Base-by-base conservation (phyloP, 2,329 filamentous ascomycete genomes). In the Calonectria fujianensis region DNA sequence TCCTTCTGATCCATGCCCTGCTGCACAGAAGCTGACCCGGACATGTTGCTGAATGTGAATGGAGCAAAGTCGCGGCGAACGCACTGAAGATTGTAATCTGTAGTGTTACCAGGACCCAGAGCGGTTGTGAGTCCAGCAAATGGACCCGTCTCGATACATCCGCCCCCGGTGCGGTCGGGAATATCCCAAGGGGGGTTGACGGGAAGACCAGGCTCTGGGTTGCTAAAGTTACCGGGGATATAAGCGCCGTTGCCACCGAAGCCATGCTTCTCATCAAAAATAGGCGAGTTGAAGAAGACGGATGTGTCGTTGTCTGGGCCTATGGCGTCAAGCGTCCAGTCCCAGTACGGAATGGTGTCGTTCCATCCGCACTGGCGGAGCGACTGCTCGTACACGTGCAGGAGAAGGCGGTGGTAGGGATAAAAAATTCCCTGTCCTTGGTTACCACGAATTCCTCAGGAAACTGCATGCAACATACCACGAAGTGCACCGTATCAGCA, bases 191-290 rank as follows among this genome's bases (percentile, higher is more conserved):
- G 76, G 2, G 77, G 63, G 29, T 78, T 78, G 2, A 75, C 69
- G 4, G 73, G 41, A 14, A 79, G 51, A 4, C 77, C 71, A 7
- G 70, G 70, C n/a, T 76, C 71, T 0, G 72, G 73, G 0, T 77
- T 48, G 0, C 71, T 76, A 16, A 78, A 75, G 18, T 63, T 63
- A 18, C 76, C 76, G 7, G 76, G 76, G 0, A 78, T 39, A 35
- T 66, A 78, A 9, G 18, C 76, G n/a, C 76, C 76, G 2, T 78
- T 78, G 0, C 76, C 76, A 0, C 76, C 72, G 16, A 78, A 78
- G 0, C 76, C 76, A 11, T 81, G 80, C 4, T 76, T 71, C 2
- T 81, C 69, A 32, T 84, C 81, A 45, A 85, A 85, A 35, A 85
- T 70, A 3, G 78, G 78, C 0, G 84, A 84, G 61, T 76, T 39